These are phyloP conservation scores for Haplographium delicatum DNA, from an alignment of 495 filamentous ascomycete species.

Conservation along the genomic window DNA sequence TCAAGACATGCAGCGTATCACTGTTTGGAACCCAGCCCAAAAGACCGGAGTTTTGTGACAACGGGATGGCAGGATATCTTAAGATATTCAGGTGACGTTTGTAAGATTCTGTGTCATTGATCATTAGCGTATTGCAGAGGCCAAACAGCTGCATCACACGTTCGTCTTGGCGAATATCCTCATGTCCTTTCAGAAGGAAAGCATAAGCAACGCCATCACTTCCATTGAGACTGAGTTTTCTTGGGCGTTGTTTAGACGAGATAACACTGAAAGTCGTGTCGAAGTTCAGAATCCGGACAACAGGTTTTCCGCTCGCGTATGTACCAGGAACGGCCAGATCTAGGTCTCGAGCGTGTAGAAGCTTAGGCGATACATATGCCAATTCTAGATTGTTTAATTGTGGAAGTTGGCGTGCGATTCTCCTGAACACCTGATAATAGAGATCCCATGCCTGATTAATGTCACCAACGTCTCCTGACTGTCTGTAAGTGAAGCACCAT, in stretches of 20 bases:
- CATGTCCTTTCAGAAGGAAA: slow-evolving; percentile 90
- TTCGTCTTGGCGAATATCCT: slow-evolving; percentile 98
- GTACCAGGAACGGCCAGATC: slow-evolving; percentile 92
- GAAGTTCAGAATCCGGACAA: slow-evolving; percentile 83
- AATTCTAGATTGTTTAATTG: slow-evolving; percentile 90
- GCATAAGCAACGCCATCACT: slow-evolving; percentile 83
- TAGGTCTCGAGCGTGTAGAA: slow-evolving; percentile 75
- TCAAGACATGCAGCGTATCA: slow-evolving; percentile 92
- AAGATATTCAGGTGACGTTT: slow-evolving; percentile 96
- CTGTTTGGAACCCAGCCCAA: slow-evolving; percentile 98
- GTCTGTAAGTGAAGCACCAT: slow-evolving; percentile 88
- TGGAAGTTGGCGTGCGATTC: slow-evolving; percentile 88
- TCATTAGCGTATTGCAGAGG: slow-evolving; percentile 86
- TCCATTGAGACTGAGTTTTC: slow-evolving; percentile 81
- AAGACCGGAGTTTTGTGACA: slow-evolving; percentile 93
- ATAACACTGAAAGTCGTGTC: slow-evolving; percentile 87
- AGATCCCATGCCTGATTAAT: slow-evolving; percentile 98
- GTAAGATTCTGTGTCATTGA: slow-evolving; percentile 89
- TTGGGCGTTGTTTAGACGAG: slow-evolving; percentile 90
- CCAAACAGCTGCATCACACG: slow-evolving; percentile 99
- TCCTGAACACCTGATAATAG: slow-evolving; percentile 95
- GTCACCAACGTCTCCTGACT: slow-evolving; percentile 82
- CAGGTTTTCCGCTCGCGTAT: slow-evolving; percentile 79
- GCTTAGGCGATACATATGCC: slow-evolving; percentile 89
- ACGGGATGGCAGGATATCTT: slow-evolving; percentile 85